Base-by-base conservation (phyloP, 148 eudicot genomes). In the Arbutus unedo region DNA sequence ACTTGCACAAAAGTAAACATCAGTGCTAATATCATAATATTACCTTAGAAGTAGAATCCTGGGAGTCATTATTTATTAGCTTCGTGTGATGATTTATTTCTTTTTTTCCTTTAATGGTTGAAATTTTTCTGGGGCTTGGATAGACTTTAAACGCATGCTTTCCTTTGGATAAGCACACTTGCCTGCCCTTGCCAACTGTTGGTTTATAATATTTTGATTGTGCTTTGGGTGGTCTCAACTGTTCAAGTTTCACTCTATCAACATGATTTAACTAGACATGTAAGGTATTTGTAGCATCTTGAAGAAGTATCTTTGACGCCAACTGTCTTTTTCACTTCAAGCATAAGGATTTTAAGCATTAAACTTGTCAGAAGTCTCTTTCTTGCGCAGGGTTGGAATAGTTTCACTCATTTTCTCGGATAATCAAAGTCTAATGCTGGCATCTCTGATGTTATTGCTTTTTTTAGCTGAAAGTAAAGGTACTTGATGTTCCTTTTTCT, bases 391-490 rank as follows among this genome's bases (percentile, higher is more conserved):
- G 88, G 79, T 19, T 71, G 92, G 92, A 70, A 80, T 90, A 73
- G 74, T 90, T 77, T 59, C 87, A 2, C 81, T 76, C 76, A 76
- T 90, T 81, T 83, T 87, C 76, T 87, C 91, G 64, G 91, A 87
- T 54, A 78, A 87, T 81, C 80, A 81, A 71, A 74, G 76, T 73
- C 85, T 78, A 31, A 73, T 82, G 71, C 85, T 88, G 51, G 88
- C 88, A 43, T 85, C 92, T 55, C 88, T 90, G 81, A 82, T 90
- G 90, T 81, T 90, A 50, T 88, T 88, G 79, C 84, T 90, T 78
- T 78, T 90, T 81, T 81, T 90, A 81, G 87, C 88, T 62, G 92
- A 88, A 89, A 88, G 84, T 85, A 64, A 83, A 81, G 91, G 92
- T 88, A 84, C 62, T 62, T 73, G 53, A n/a, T 23, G 79, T 41